Evolutionary conservation across 768 basidiomycete genomes (phyloP), one percentile per base, ranked within the genome.

Genomic region (Porpolomopsis calyptriformis): DNA sequence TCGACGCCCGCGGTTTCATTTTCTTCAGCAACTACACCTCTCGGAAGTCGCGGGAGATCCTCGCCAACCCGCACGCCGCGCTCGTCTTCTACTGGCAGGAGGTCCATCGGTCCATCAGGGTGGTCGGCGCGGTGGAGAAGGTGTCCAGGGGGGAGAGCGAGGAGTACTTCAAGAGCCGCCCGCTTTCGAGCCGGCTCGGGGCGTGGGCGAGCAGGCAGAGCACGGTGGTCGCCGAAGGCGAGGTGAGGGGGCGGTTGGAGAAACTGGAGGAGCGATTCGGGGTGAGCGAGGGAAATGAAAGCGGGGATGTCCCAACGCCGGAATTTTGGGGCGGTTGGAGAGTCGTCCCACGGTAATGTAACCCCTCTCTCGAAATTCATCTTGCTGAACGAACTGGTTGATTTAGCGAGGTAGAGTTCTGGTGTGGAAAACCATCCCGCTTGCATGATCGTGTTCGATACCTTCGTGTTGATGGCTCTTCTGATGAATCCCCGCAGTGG

Each of bases 1-100:
- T 89, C 55, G 96, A 98, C 68, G 57, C 72, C 24, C 78, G 71
- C 45, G 96, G 96, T 42, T 97, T 98, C 68, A 77, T 94, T 47
- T 96, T 97, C 68, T 99, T 77, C 73, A 98, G 94, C 25, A 99
- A 99, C 66, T 98, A 98, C 68, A 76, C 80, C 33, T 94, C 91
- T 9, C 78, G 93, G 53, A 99, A 98, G 66, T 91, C 89, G 2
- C 59, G 65, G 34, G 96, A 98, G 61, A 73, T 98, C 23, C 47
- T 63, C 4, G 72, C 67, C 31, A 92, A 92, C 58, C 87, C 88
- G 0, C 69, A 81, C 59, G 91, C 85, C 4, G 80, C 87, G 1
- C 67, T 94, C 16, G 80, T 82, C 8, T 88, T 97, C 57, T 96
- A 93, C 68, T 98, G 94, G 96, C 66, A 77, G 43, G 90, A 92